Base-by-base conservation (phyloP, 345 rosid genomes). In the Ailanthus altissimus region DNA sequence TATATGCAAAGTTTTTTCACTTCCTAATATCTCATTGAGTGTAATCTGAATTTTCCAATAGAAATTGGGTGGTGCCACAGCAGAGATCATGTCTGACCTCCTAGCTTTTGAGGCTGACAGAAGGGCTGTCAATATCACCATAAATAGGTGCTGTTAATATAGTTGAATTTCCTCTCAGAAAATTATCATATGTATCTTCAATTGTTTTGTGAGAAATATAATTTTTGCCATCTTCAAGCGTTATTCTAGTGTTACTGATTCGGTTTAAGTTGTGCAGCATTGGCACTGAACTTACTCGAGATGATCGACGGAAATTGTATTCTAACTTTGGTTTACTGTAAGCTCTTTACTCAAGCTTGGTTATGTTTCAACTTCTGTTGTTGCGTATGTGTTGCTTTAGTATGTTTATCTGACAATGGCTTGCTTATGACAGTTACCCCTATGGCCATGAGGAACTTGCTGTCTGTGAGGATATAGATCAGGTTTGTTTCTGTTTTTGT, bases 41-140 rank as follows among this genome's bases (percentile, higher is more conserved):
- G 53, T 75, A 43, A 5, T 7, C 51, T 72, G 54, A 51, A 70
- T 62, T 67, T 67, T 14, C 20, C 21, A 9, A 60, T 46, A 93
- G 99, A 96, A 96, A 93, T 94, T 96, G 81, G 99, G 99, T 69
- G 99, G 98, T 26, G 99, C 99, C 45, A 96, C 99, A 67, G 84
- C 90, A 36, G 98, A 96, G 88, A 93, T 96, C 73, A 93, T 96
- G 99, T 96, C 99, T 86, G 94, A 96, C 81, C 99, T 96, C 65
- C 86, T 96, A 62, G 86, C 99, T 50, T 96, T 96, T 80, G 99
- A 96, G 84, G 99, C 98, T 46, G 99, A 93, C 76, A 89, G 98
- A 83, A 93, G 99, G 81, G 97, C 99, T 36, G 97, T 93, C 61
- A 96, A 96, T 74, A 96, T 96, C 71, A 90, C 94, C 78, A 93